Conservation (phyloP, 179 eudicot species). For the Beta corolliflora region DNA sequence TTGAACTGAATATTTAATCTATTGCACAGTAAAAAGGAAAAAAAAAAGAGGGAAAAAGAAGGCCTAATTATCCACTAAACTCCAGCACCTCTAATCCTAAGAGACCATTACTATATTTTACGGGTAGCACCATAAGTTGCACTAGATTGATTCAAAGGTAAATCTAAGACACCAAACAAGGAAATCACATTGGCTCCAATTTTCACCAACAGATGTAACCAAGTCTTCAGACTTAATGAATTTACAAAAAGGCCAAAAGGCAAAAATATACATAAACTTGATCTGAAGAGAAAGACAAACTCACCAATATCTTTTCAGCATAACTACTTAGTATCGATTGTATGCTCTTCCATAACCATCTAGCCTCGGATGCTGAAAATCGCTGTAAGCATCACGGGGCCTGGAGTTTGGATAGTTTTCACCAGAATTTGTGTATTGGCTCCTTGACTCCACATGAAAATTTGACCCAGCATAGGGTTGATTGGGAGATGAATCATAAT, state of each 20-base stretch:
- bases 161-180: neutral
- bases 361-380: constrained; percentile 73
- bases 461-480: constrained; percentile 50
- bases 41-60: constrained; percentile 11
- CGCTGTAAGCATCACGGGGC: constrained; percentile 55
- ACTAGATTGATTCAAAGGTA: neutral
- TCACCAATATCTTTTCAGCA: constrained; percentile 47
- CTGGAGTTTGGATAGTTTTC: constrained; percentile 61
- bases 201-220: constrained; percentile 24
- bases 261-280: constrained; percentile 10
- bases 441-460: constrained; percentile 61
- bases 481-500: constrained; percentile 55
- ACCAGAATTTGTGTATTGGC: constrained; percentile 50
- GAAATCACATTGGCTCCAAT: constrained; percentile 4
- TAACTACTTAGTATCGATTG: constrained; percentile 57
- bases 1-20: constrained; percentile 47
- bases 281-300: constrained; percentile 31
- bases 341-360: constrained; percentile 76
- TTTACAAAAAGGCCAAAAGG: neutral
- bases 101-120: constrained; percentile 6
- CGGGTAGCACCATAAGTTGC: constrained; percentile 12
- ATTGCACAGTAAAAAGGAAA: constrained; percentile 1
- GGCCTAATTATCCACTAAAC: constrained; percentile 19
- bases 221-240: constrained; percentile 10
- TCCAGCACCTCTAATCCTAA: constrained; percentile 14